Evolutionary conservation across 352 stramenopile species (phyloP), one percentile per base, ranked within the genome.

Genomic region (Globisporangium heterothallicum): DNA sequence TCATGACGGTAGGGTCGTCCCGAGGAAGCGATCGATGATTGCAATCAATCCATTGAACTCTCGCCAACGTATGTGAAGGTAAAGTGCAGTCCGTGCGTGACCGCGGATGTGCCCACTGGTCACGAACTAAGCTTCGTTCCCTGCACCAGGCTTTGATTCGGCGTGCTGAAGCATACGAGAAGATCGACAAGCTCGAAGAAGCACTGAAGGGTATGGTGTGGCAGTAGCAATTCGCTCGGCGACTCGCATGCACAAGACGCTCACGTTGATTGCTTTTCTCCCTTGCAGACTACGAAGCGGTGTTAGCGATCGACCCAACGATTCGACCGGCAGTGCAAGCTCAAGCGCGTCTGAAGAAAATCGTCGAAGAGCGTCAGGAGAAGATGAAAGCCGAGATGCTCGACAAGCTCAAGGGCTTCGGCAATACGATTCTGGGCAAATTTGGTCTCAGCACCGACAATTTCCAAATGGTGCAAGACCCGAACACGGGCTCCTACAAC

Each of bases 371-470:
- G 61, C 79, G 92, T 38, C 81, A 98, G 57, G 97, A 99, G 66
- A 98, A 99, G 72, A 87, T 99, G 67, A 99, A 99, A 74, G 89
- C 92, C 24, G 95, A 98, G 71, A 98, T 98, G 67, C 68, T 98
- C 57, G 95, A 92, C 49, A 94, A 92, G 69, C 85, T 99, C 49
- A 99, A 99, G 70, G 97, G 98, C 48, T 93, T 99, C 52, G 97
- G 97, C 22, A 99, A 99, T 74, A 97, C 82, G 47, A 86, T 99
- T 43, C 72, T 99, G 18, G 93, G 96, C 54, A 99, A 99, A 63
- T 99, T 99, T 73, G 97, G 97, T 29, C 78, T 99, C 59, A 98
- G 92, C 68, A 89, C 98, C 21, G 97, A 99, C 78, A 99, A 99
- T 71, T 99, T 99, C 66, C 87, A 99, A 68, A 93, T 99, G 59